These are phyloP conservation scores for Beauveria asiatica DNA, from an alignment of 2,329 filamentous ascomycete species.

Conservation along the genomic window DNA sequence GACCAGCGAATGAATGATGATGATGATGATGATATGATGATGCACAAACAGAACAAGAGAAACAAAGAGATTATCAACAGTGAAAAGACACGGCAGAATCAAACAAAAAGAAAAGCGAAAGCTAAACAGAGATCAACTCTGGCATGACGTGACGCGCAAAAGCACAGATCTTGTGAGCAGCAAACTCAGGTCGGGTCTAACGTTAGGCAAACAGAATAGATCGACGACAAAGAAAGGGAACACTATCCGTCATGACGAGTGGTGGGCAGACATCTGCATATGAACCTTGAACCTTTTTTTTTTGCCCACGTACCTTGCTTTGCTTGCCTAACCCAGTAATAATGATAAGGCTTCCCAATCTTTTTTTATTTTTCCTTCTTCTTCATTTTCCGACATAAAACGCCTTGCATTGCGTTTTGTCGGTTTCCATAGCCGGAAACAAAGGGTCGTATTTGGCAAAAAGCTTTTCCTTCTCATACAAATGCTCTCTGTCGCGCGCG, in stretches of 20 bases:
- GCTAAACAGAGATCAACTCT: constrained; percentile 7
- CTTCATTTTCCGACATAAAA: background rate
- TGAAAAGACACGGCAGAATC: background rate
- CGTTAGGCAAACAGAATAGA: constrained; percentile 2
- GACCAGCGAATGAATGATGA: constrained; percentile 14
- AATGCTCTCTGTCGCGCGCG: no score
- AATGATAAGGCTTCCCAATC: background rate
- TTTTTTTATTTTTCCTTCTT: background rate
- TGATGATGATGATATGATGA: constrained; percentile 4
- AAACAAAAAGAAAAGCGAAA: background rate
- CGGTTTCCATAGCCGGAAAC: background rate
- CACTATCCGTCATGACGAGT: background rate
- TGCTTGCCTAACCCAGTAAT: background rate
- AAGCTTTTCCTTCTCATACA: no score
- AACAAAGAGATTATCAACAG: constrained; percentile 10
- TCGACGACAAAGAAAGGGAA: constrained; percentile 10
- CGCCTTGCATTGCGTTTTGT: background rate
- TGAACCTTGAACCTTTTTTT: background rate
- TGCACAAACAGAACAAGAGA: constrained; percentile 14
- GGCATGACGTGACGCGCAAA: background rate
- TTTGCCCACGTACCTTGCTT: background rate
- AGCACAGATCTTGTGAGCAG: background rate
- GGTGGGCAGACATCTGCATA: background rate
- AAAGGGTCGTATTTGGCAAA: no score
- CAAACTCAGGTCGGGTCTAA: background rate